Conservation (phyloP, 1,284 basidiomycete species). For the Cryptococcus sp. region DNA sequence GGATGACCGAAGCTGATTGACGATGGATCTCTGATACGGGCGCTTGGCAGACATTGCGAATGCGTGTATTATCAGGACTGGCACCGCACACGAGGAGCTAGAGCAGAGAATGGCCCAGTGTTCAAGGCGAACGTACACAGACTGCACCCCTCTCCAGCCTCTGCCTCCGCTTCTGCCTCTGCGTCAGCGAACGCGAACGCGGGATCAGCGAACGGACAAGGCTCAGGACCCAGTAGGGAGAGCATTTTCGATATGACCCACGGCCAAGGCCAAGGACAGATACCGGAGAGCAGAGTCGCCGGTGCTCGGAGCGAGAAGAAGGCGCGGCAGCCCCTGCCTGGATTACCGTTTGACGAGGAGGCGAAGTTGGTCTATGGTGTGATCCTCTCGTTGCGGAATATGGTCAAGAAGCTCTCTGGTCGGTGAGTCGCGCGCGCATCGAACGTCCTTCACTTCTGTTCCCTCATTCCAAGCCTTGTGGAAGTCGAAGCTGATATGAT, state of each 20-base stretch:
- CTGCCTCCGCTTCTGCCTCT: too few species aligned
- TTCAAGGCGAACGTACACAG: too few species aligned
- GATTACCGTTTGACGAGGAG: conserved; percentile 92
- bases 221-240: neutral
- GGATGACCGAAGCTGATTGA: neutral
- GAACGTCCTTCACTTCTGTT: neutral
- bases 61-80: conserved; percentile 94
- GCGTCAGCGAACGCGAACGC: too few species aligned
- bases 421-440: conserved; percentile 58
- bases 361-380: conserved; percentile 97
- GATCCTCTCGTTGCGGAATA: conserved; percentile 85
- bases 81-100: conserved; percentile 66
- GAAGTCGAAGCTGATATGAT: neutral
- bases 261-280: neutral
- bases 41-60: conserved; percentile 87
- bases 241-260: neutral
- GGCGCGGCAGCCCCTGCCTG: conserved; percentile 5
- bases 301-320: conserved; percentile 4
- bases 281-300: neutral
- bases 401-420: conserved; percentile 90
- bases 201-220: too few species aligned
- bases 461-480: neutral
- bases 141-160: too few species aligned
- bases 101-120: conserved; percentile 1
- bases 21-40: too few species aligned